Evolutionary conservation across 805 yeast species (phyloP), one percentile per base, ranked within the genome.

Genomic region (Torulaspora indica): DNA sequence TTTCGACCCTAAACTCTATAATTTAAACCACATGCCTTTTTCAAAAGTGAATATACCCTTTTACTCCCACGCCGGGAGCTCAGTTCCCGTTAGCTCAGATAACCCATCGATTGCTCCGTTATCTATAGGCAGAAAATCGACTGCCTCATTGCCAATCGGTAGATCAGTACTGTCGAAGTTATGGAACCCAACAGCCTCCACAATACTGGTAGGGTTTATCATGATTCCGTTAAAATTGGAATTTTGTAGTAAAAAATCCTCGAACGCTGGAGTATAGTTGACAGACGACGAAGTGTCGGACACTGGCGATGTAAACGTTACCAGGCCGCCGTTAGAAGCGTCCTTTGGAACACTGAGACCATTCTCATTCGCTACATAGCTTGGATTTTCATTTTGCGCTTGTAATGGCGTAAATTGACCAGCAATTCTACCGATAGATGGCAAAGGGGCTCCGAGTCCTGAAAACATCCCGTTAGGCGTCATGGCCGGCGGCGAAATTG

Each of bases 221-320:
- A 60, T 54, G 15, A 62, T 48, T 14, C 64, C 67, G 38, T 57
- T 60, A 18, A 62, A 55, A 29, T 58, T 57, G 10, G 65, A 52
- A 28, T 56, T 59, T 35, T 61, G 64, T 44, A 54, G 53, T 46
- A 63, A 53, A 43, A 64, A 64, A 43, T 64, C 68, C 36, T 64
- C 67, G 34, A 62, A 63, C 28, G 60, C 64, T n/a, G 66, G 67
- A 2, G 60, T 52, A 20, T 54, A 48, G 14, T 57, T 51, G 4
- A 46, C 49, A 15, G 49, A 41, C 14, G 53, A 52, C 3, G 58
- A 52, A 12, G 42, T 35, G 29, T 55, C 62, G 13, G 56, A 58
- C 15, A 49, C 49, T 15, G 59, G 60, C 10, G 58, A 56, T 9
- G 45, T 44, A n/a, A 47, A 43, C 3, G 43, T 32, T 8, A 45